A percentile compares a stretch with the other conserved stretches of the same genome.
These are phyloP conservation scores for Beauveria rudraprayagi DNA, from an alignment of 2,329 filamentous ascomycete species.

Conservation along the genomic window DNA sequence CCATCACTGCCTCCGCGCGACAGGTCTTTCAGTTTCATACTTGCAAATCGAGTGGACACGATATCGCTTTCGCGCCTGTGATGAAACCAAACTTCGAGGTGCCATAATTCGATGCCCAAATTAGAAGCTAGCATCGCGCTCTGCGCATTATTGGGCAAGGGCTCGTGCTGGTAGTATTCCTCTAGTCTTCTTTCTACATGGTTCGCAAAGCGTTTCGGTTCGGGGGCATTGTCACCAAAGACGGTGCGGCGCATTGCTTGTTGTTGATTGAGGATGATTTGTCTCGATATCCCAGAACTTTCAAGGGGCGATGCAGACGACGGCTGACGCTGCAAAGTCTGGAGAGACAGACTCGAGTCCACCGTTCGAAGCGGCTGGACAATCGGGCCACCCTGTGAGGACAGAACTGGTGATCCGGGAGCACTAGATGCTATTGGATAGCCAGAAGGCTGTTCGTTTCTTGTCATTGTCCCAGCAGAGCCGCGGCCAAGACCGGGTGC, in stretches of 20 bases:
- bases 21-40: slow-evolving; percentile 32
- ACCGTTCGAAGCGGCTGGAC: neutral
- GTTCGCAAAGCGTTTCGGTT: slow-evolving; percentile 37
- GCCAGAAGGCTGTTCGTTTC: neutral
- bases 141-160: slow-evolving; percentile 40
- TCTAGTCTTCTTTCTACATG: slow-evolving; percentile 45
- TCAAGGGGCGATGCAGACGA: slow-evolving; percentile 12
- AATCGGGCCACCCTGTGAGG: neutral
- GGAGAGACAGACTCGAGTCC: slow-evolving; percentile 16
- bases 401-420: neutral
- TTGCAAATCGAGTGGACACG: slow-evolving; percentile 36
- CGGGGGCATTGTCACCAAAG: slow-evolving; percentile 31
- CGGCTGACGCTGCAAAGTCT: slow-evolving; percentile 16
- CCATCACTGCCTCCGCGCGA: slow-evolving; percentile 23
- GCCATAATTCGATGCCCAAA: slow-evolving; percentile 40
- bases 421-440: neutral
- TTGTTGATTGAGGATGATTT: slow-evolving; percentile 38
- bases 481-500: neutral
- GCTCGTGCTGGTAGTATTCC: slow-evolving; percentile 42
- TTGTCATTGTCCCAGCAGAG: slow-evolving; percentile 1
- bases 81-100: slow-evolving; percentile 49
- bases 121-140: slow-evolving; percentile 48
- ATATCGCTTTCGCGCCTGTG: slow-evolving; percentile 43
- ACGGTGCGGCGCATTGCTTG: slow-evolving; percentile 32
- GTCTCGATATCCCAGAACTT: slow-evolving; percentile 27